Conservation (phyloP, 2,329 filamentous ascomycete species). For the Stromatinia cepivora region DNA sequence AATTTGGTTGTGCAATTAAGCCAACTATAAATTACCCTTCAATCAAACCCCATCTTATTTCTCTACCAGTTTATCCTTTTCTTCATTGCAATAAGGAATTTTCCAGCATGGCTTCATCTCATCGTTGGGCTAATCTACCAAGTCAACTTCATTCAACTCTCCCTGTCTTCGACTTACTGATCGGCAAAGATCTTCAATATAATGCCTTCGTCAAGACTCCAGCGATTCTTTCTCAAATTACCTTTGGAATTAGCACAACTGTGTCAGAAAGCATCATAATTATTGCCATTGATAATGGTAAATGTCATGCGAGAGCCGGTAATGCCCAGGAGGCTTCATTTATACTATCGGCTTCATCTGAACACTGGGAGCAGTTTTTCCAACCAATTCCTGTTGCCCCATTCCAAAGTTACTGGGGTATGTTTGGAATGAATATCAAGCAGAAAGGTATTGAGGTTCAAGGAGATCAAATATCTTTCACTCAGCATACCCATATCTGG, state of each 20-base stretch:
- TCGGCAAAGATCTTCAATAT: neutral
- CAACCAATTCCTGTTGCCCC: conserved; percentile 25
- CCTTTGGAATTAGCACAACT: neutral
- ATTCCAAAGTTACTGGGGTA: conserved; percentile 30
- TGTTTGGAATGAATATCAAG: conserved; percentile 49
- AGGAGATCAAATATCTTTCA: conserved; percentile 44
- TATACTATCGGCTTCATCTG: conserved; percentile 10
- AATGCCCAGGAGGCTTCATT: neutral
- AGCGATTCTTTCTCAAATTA: neutral
- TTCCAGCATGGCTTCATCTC: neutral
- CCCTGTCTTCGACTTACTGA: neutral
- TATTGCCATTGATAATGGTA: neutral
- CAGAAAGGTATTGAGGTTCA: conserved; percentile 50
- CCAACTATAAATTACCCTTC: neutral
- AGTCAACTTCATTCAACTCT: neutral
- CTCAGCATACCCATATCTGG: conserved; percentile 50
- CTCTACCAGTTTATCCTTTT: neutral
- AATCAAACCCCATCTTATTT: neutral
- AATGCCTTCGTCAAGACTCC: neutral
- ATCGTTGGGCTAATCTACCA: neutral
- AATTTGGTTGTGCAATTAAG: neutral
- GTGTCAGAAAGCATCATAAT: neutral
- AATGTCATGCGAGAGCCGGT: neutral
- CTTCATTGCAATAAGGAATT: too few species aligned
- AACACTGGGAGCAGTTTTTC: conserved; percentile 29